Conservation (phyloP, 306 rosid genomes). For the Aeschynomene evenia region DNA sequence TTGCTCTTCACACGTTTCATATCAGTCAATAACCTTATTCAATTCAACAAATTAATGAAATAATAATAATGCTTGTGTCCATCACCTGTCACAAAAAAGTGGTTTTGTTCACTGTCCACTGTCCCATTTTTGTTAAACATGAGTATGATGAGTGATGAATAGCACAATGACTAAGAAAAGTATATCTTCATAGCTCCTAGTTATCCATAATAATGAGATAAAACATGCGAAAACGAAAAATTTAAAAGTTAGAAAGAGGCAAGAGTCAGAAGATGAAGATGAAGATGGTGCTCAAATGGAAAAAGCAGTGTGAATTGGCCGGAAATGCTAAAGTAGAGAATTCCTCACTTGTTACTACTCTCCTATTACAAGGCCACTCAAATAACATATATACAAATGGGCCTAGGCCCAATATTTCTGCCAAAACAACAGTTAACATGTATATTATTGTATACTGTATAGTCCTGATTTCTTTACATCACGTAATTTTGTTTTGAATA, state of each 20-base stretch:
- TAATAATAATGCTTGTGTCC: no score
- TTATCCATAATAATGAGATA: neutral
- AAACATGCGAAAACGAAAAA: neutral
- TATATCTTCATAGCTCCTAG: neutral
- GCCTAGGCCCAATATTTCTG: neutral
- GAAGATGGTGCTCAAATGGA: neutral
- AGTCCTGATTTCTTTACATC: no score
- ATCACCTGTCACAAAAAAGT: neutral
- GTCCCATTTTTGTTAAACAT: neutral
- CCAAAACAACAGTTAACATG: no score
- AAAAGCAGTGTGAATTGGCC: neutral
- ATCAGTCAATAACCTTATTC: slow-evolving; percentile 23
- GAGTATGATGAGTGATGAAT: neutral
- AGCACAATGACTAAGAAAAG: neutral
- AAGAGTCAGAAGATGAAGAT: neutral
- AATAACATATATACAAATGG: no score
- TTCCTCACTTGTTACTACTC: neutral
- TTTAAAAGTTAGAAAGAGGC: no score
- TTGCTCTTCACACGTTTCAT: neutral
- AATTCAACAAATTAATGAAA: neutral
- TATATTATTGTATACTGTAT: no score
- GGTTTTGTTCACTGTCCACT: neutral
- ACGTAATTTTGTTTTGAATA: no score
- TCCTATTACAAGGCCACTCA: neutral
- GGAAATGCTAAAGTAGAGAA: neutral